These are phyloP conservation scores for Cryphonectria carpinicola DNA, from an alignment of 2,329 filamentous ascomycete species.

Conservation along the genomic window DNA sequence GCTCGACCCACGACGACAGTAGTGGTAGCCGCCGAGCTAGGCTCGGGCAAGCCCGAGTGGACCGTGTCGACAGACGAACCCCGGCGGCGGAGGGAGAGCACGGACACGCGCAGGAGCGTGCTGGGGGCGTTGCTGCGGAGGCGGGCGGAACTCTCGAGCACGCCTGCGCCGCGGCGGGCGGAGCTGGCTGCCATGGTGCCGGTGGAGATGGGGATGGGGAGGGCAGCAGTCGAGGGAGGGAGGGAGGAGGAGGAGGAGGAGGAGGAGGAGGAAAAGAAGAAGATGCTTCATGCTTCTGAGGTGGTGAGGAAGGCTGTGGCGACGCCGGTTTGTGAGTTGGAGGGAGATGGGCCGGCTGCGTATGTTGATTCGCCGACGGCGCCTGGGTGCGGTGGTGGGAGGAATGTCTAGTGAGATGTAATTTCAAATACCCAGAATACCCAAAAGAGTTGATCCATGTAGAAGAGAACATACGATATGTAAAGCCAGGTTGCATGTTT, in stretches of 20 bases:
- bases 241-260: too few species aligned
- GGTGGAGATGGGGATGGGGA: background rate
- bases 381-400: background rate
- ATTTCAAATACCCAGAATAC: background rate
- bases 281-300: background rate
- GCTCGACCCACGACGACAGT: background rate
- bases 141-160: background rate
- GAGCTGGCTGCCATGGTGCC: slow-evolving; percentile 3
- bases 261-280: background rate
- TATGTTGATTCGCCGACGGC: background rate
- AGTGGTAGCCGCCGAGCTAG: background rate
- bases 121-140: background rate
- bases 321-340: slow-evolving; percentile 2
- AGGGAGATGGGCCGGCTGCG: background rate
- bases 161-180: slow-evolving; percentile 2
- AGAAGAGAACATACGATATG: background rate
- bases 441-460: background rate
- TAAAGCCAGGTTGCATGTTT: background rate
- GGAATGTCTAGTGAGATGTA: background rate
- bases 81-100: background rate
- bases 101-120: background rate
- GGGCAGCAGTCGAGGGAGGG: background rate
- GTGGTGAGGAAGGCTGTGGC: background rate
- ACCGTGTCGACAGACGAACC: background rate
- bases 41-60: background rate